Evolutionary conservation across 768 basidiomycete genomes (phyloP).

Genomic region (Macrolepiota albuminosa): DNA sequence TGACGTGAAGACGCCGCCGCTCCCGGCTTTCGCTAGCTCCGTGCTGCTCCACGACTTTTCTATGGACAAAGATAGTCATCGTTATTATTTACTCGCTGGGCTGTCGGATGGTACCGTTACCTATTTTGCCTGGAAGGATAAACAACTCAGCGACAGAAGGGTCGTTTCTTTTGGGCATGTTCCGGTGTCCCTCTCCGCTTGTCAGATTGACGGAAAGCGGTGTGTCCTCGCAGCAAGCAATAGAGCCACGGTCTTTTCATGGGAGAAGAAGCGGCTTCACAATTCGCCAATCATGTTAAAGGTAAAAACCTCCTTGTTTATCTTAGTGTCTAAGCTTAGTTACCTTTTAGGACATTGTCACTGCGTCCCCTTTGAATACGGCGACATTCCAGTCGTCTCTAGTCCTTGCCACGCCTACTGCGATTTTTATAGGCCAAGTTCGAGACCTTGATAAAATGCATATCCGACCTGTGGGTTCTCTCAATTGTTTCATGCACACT

Average conservation of each 20-base stretch:
- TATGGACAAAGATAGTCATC: constrained; percentile 28
- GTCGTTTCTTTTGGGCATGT: constrained; percentile 58
- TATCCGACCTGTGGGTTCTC: constrained; percentile 59
- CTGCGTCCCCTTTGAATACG: constrained; percentile 48
- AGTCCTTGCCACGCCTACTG: constrained; percentile 49
- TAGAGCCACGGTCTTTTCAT: constrained; percentile 63
- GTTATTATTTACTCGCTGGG: constrained; percentile 65
- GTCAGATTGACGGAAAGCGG: constrained; percentile 45
- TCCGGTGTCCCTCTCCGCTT: constrained; percentile 59
- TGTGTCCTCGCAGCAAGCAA: constrained; percentile 71
- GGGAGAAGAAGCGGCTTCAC: constrained; percentile 57
- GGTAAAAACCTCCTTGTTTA: constrained; percentile 23
- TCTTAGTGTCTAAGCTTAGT: neutral
- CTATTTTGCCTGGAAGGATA: constrained; percentile 45
- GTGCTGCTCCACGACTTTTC: constrained; percentile 43
- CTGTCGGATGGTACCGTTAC: constrained; percentile 72
- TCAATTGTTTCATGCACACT: neutral
- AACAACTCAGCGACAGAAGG: constrained; percentile 45
- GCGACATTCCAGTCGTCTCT: constrained; percentile 45
- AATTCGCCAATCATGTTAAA: constrained; percentile 73
- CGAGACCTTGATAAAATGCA: constrained; percentile 73
- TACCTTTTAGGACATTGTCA: constrained; percentile 40
- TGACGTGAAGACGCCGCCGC: constrained; percentile 29
- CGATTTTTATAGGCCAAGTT: constrained; percentile 63
- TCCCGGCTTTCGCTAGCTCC: constrained; percentile 43